Percentiles rank a stretch among this genome's conserved stretches.
phyloP scores from a whole-genome alignment of 768 basidiomycete species.

The Tylopilus rubrobrunneus region DNA sequence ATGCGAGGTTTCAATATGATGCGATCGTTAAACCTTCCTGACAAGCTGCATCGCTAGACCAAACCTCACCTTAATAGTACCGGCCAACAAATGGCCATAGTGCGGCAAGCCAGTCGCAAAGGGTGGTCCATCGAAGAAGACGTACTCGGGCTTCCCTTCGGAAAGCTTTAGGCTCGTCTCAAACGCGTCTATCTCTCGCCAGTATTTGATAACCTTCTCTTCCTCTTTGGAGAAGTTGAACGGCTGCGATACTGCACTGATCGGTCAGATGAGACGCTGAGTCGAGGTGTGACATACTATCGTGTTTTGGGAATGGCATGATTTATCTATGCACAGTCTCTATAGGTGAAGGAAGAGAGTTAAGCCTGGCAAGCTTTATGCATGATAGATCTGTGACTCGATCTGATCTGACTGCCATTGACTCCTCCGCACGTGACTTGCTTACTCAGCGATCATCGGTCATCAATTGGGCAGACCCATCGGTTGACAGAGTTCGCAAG shows the following conservation, averaged over 20 bases:
- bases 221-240: conserved; percentile 90
- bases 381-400: conserved; percentile 9
- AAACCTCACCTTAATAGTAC: conserved; percentile 81
- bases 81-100: conserved; percentile 91
- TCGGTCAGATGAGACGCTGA: conserved; percentile 5
- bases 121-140: conserved; percentile 97
- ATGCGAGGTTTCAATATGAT: background rate
- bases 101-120: conserved; percentile 97
- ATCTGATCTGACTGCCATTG: conserved; percentile 3
- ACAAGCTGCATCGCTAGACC: conserved; percentile 2
- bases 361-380: background rate
- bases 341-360: background rate
- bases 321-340: background rate
- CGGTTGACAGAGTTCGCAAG: too few species aligned
- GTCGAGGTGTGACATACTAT: conserved; percentile 46
- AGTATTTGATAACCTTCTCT: conserved; percentile 84
- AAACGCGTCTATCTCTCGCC: conserved; percentile 98
- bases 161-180: conserved; percentile 90
- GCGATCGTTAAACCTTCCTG: background rate
- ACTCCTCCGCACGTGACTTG: too few species aligned
- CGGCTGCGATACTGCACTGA: conserved; percentile 54
- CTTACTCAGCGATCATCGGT: too few species aligned
- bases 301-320: conserved; percentile 71
- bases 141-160: conserved; percentile 83
- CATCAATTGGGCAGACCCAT: too few species aligned